Evolutionary conservation across 768 basidiomycete genomes (phyloP).

Genomic region (Mycena galopus): DNA sequence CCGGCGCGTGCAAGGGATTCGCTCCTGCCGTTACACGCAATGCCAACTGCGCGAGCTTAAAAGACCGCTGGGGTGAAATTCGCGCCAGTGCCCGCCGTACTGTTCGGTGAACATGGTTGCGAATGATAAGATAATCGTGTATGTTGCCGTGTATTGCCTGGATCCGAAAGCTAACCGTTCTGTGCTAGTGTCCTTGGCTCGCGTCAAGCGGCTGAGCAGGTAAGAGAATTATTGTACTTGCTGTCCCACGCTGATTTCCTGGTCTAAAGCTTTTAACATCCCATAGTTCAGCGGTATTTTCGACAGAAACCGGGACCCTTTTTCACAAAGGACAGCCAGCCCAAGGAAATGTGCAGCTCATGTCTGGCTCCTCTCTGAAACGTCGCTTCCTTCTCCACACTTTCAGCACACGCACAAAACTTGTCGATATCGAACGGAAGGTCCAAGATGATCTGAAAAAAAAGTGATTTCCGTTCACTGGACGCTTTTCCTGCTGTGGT

Average conservation of each 20-base stretch:
- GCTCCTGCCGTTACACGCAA: background rate
- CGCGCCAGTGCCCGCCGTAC: background rate
- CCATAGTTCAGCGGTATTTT: background rate
- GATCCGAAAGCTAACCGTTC: constrained; percentile 1
- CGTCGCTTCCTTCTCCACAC: constrained; percentile 15
- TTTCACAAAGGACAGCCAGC: background rate
- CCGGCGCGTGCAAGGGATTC: background rate
- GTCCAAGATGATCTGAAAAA: background rate
- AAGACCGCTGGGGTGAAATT: background rate
- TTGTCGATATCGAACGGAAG: background rate
- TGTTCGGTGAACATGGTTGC: background rate
- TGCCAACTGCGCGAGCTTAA: background rate
- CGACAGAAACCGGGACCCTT: constrained; percentile 9
- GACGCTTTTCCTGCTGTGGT: background rate
- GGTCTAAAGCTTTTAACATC: constrained; percentile 10
- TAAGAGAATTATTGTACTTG: constrained; percentile 8
- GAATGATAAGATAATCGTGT: constrained; percentile 11
- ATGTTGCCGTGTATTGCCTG: background rate
- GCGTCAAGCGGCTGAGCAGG: constrained; percentile 7
- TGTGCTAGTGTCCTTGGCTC: constrained; percentile 9
- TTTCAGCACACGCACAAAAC: background rate
- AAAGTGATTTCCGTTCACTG: background rate
- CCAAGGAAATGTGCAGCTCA: constrained; percentile 7
- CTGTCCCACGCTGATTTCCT: background rate
- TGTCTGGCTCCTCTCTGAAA: constrained; percentile 9